These are phyloP conservation scores for Globisporangium acanthophoron DNA, from an alignment of 352 stramenopile genomes.

Conservation along the genomic window DNA sequence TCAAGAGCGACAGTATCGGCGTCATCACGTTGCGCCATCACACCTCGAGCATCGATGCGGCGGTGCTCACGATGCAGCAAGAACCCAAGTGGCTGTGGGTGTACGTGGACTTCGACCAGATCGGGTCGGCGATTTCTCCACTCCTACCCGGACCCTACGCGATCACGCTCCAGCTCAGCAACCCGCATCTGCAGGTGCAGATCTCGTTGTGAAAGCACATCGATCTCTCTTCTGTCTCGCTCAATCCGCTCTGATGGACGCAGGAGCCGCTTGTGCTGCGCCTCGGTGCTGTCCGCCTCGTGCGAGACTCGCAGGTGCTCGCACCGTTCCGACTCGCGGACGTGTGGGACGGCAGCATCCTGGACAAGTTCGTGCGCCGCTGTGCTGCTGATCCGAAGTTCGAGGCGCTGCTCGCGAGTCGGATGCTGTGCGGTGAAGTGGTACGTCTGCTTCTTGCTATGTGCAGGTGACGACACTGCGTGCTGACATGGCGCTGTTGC, in stretches of 20 bases:
- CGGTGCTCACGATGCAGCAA: not conserved
- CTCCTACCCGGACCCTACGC: not conserved
- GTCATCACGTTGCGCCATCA: not conserved
- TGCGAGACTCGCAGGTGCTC: not conserved
- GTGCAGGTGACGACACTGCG: no score
- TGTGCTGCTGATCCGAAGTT: constrained; percentile 26
- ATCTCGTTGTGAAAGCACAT: not conserved
- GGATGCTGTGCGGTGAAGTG: constrained; percentile 33
- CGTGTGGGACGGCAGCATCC: constrained; percentile 16
- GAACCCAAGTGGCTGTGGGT: not conserved
- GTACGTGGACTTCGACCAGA: constrained; percentile 6
- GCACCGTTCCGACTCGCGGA: constrained; percentile 8
- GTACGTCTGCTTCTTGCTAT: constrained; percentile 7
- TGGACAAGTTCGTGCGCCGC: constrained; percentile 18
- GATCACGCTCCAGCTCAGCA: constrained; percentile 10
- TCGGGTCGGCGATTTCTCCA: not conserved
- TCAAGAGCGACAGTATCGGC: not conserved
- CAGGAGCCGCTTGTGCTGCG: constrained; percentile 4
- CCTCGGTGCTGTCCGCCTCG: constrained; percentile 4
- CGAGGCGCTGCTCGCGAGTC: constrained; percentile 17
- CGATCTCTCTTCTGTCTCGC: not conserved
- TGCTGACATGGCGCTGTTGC: not conserved
- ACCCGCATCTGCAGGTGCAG: constrained; percentile 7
- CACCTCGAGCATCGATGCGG: not conserved
- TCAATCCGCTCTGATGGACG: no score